Base-by-base conservation (phyloP, 345 rosid genomes). In the Aethionema arabicum region DNA sequence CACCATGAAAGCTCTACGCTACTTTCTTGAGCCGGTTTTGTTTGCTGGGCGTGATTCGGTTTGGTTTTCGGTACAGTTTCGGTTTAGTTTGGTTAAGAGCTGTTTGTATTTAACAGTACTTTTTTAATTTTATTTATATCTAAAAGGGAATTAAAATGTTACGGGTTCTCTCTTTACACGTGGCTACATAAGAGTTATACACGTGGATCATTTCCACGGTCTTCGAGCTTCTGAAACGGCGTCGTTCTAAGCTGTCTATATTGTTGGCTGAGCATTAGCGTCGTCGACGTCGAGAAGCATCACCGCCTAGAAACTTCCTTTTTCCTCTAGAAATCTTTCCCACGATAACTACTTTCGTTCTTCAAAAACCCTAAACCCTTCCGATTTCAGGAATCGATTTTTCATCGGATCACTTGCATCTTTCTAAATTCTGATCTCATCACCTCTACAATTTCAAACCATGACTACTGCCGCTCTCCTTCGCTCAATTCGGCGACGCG, bases 381-480 rank as follows among this genome's bases (percentile, higher is more conserved):
- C 29, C 13, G 14, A 2, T 29, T 29, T 8, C 56, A 0, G 36
- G 36, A 11, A n/a, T 3, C 27, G 6, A 11, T 6, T 29, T 31
- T 15, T 63, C 52, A 8, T 12, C 59, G 37, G 49, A 53, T 49
- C 62, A 27, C 30, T 50, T 43, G 61, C 44, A 52, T 37, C 40
- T 48, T 57, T 12, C 7, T 6, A 3, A 6, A 21, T 21, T 21
- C 13, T 6, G 56, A 72, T 36, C 46, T 32, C 10, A 50, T 42
- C 27, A 10, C 40, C 52, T 32, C 52, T 43, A 36, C 52, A 61
- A 39, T 40, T 51, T 54, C 11, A 36, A 55, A 12, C 37, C 13
- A 91, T 88, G 95, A 92, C 95, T 43, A 43, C 88, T 11, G 83
- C 81, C 0, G 80, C 81, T 66, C 75, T 93, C 21, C 77, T 93